These are phyloP conservation scores for Poa pratensis DNA, from an alignment of 176 grass and related monocot genomes.

Conservation along the genomic window DNA sequence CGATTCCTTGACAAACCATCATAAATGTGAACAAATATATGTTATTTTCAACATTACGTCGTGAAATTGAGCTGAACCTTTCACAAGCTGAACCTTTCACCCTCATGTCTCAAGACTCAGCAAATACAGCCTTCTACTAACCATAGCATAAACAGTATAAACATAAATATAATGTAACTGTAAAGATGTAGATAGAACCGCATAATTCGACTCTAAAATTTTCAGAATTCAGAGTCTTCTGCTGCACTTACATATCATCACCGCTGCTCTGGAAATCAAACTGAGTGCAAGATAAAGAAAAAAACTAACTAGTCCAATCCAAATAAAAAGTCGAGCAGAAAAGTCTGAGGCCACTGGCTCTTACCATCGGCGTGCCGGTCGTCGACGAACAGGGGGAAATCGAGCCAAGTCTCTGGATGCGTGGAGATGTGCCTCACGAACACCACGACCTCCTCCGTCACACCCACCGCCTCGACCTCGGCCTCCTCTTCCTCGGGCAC, in stretches of 20 bases:
- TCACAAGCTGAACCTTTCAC: neutral
- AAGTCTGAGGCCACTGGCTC: neutral
- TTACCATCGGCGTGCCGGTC: slow-evolving; percentile 54
- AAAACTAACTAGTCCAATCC: neutral
- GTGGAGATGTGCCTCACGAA: slow-evolving; percentile 69
- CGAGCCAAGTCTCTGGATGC: slow-evolving; percentile 65
- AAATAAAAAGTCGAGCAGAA: neutral
- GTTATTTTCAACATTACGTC: neutral
- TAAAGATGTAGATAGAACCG: neutral
- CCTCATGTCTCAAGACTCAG: neutral
- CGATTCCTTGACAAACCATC: neutral
- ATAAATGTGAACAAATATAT: neutral
- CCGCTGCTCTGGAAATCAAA: slow-evolving; percentile 5
- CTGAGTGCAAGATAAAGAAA: neutral
- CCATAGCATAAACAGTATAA: neutral
- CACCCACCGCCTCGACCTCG: slow-evolving; percentile 40
- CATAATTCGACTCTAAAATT: neutral
- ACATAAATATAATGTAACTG: neutral
- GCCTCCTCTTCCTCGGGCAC: slow-evolving; percentile 46
- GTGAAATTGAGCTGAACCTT: neutral
- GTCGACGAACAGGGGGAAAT: slow-evolving; percentile 65
- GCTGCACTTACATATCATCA: neutral
- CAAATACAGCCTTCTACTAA: neutral
- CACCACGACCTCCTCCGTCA: slow-evolving; percentile 64
- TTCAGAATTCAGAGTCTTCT: neutral